Conservation (phyloP, 192 early-diverging fungal genomes). For the Spizellomyces punctatus region DNA sequence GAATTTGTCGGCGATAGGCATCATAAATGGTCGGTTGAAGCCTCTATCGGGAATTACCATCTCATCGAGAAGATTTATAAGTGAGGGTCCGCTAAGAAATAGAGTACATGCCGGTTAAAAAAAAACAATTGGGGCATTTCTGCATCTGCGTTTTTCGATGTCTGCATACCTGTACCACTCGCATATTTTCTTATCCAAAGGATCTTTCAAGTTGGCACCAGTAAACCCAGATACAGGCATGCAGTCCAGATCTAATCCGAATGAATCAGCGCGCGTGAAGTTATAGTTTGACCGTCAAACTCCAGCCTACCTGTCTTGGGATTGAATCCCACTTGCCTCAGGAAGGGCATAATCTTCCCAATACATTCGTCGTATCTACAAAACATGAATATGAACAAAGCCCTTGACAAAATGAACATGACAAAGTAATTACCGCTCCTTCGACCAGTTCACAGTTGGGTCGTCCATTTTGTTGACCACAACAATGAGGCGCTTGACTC, state of each 20-base stretch:
- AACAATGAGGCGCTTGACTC: slow-evolving; percentile 87
- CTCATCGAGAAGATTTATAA: slow-evolving; percentile 84
- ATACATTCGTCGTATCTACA: slow-evolving; percentile 86
- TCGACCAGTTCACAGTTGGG: slow-evolving; percentile 89
- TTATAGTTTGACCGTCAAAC: not conserved
- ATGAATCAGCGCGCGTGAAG: not conserved
- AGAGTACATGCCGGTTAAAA: slow-evolving; percentile 13
- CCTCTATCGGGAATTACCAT: slow-evolving; percentile 86
- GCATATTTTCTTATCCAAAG: slow-evolving; percentile 52
- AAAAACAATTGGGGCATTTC: not conserved
- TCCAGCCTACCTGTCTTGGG: slow-evolving; percentile 65
- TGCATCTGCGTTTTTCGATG: not conserved
- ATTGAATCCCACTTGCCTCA: slow-evolving; percentile 89
- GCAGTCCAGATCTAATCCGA: slow-evolving; percentile 69
- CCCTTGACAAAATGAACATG: not conserved
- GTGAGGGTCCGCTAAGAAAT: slow-evolving; percentile 69
- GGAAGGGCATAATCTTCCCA: slow-evolving; percentile 83
- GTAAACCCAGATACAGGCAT: slow-evolving; percentile 97
- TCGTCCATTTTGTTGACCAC: slow-evolving; percentile 99
- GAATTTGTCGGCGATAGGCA: slow-evolving; percentile 95
- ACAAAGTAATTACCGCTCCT: slow-evolving; percentile 56
- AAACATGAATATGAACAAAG: not conserved
- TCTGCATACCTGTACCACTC: slow-evolving; percentile 32
- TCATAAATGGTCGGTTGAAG: slow-evolving; percentile 83
- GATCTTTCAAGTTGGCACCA: slow-evolving; percentile 95